Base-by-base conservation (phyloP, 2,329 filamentous ascomycete genomes). In the Geoglossum cookeanum region DNA sequence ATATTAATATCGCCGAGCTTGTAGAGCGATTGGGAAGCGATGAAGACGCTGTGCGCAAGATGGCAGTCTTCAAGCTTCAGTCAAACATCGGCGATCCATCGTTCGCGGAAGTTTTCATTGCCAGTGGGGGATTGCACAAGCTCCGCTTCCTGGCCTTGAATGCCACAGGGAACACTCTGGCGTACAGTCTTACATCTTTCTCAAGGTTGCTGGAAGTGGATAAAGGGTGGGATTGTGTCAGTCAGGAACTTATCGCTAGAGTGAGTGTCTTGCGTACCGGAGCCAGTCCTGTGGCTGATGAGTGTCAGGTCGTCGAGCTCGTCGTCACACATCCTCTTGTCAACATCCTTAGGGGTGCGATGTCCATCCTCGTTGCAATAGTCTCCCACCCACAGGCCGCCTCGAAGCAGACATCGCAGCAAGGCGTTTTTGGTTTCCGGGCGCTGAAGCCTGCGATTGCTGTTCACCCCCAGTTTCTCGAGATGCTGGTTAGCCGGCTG, bases 1-100 rank as follows among this genome's bases (percentile, higher is more conserved):
- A 69, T 65, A 69, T 75, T 65, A 76, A 76, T 65, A 71, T 81
- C 60, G 69, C 75, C 53, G 77, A 80, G 62, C 70, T 82, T 62
- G 76, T 83, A 59, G 73, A 75, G 60, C 75, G 78, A 56, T 71
- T 84, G 59, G 73, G 75, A 49, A 78, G 77, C 63, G 76, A 80
- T 58, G 79, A 95, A 71, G 92, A 98, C 75, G 90, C 87, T 58
- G 84, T 87, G 63, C 87, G 90, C 66, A 98, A 98, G 71, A 96
- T 97, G 87, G 92, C 92, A 60, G 92, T 94, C 60, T 98, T 98
- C 79, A 96, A 96, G 74, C 81, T 98, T 62, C 92, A 98, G 71
- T 84, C 80, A 61, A 89, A 87, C 61, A 95, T 98, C 70, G 91
- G 90, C 68, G 92, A 98, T 71, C 91, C 91, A 30, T 85, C 89